Percentiles rank a stretch among this genome's conserved stretches.
These are phyloP conservation scores for Lophium mytilinum DNA, from an alignment of 495 filamentous ascomycete species.

Conservation along the genomic window DNA sequence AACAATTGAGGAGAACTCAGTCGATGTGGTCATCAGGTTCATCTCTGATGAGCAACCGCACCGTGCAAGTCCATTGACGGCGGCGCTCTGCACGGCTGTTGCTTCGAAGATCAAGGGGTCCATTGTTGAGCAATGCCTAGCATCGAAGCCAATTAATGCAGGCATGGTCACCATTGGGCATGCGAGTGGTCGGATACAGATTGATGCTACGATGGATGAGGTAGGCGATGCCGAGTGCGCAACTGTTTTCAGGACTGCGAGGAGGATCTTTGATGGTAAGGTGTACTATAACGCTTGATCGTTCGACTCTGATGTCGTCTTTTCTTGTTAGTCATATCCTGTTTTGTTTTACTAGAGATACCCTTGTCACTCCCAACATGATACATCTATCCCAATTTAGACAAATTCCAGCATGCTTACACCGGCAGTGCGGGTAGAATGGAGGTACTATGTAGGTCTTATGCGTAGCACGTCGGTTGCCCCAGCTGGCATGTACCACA, in stretches of 20 bases:
- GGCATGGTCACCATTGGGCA: slow-evolving; percentile 49
- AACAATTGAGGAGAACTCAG: slow-evolving; percentile 10
- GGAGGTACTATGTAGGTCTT: too few species aligned
- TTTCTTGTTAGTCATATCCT: too few species aligned
- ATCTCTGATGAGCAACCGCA: slow-evolving; percentile 52
- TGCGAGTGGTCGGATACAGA: slow-evolving; percentile 51
- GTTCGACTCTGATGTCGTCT: too few species aligned
- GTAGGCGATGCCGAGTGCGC: slow-evolving; percentile 38
- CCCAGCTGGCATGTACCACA: too few species aligned
- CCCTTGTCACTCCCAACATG: too few species aligned
- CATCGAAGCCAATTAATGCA: slow-evolving; percentile 24
- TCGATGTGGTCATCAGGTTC: slow-evolving; percentile 24
- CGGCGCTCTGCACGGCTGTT: slow-evolving; percentile 52
- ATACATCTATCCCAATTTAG: too few species aligned
- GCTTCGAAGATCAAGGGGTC: slow-evolving; percentile 43
- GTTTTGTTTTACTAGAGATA: too few species aligned
- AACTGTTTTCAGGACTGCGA: slow-evolving; percentile 46
- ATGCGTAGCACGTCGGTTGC: too few species aligned
- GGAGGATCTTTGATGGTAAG: slow-evolving; percentile 48
- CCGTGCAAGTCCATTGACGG: slow-evolving; percentile 54
- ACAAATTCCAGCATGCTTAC: too few species aligned
- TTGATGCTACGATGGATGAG: slow-evolving; percentile 41
- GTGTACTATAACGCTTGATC: slow-evolving; percentile 40
- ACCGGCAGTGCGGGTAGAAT: too few species aligned
- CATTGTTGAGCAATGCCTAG: slow-evolving; percentile 13